phyloP scores from a whole-genome alignment of 2,329 filamentous ascomycete genomes.

The Clarireedia paspali region DNA sequence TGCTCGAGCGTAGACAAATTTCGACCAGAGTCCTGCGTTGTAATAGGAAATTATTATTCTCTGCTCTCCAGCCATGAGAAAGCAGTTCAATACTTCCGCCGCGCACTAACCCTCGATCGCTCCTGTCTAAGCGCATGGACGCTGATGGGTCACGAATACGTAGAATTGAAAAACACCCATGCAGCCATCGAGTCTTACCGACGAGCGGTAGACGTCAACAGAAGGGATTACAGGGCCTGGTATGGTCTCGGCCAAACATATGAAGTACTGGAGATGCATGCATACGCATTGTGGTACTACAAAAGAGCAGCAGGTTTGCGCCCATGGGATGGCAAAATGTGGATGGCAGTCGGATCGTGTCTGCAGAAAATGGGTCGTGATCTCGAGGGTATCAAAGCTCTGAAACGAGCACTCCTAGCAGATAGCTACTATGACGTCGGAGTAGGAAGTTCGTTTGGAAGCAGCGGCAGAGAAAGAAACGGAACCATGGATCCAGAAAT shows the following conservation, averaged over 20 bases:
- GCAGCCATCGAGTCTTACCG: conserved; percentile 96
- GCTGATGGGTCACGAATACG: conserved; percentile 97
- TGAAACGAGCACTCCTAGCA: conserved; percentile 84
- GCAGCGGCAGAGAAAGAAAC: conserved; percentile 40
- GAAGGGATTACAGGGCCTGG: conserved; percentile 95
- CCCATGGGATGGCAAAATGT: conserved; percentile 98
- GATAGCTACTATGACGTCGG: conserved; percentile 77
- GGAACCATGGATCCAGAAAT: conserved; percentile 77
- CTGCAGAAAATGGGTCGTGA: conserved; percentile 82
- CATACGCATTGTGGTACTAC: conserved; percentile 96
- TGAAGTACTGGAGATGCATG: conserved; percentile 95
- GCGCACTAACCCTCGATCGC: conserved; percentile 82
- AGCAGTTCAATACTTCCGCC: conserved; percentile 93
- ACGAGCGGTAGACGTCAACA: conserved; percentile 89
- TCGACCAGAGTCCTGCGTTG: conserved; percentile 91
- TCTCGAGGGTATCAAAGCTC: conserved; percentile 86
- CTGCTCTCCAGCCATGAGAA: conserved; percentile 94
- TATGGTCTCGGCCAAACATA: conserved; percentile 96
- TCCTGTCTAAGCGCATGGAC: conserved; percentile 95
- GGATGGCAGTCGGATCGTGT: conserved; percentile 91
- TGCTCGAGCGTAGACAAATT: conserved; percentile 92
- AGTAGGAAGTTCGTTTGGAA: conserved; percentile 34
- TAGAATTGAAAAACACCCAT: conserved; percentile 97
- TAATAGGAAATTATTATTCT: conserved; percentile 96
- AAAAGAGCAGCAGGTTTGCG: conserved; percentile 87